phyloP scores from a whole-genome alignment of 345 rosid genomes.

The Acer campestre region DNA sequence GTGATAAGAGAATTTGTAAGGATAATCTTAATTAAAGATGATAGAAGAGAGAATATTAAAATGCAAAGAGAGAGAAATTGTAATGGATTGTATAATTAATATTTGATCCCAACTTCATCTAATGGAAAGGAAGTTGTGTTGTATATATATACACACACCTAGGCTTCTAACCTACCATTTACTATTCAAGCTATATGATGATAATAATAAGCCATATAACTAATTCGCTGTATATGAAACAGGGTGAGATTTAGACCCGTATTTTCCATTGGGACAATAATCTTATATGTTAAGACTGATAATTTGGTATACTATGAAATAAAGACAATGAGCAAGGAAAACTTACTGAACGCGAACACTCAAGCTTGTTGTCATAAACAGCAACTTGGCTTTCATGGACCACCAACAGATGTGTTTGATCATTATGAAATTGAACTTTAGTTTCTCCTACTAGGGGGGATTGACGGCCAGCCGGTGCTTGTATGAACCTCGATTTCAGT shows the following conservation, averaged over 20 bases:
- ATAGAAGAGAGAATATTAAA: not conserved
- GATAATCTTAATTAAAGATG: not conserved
- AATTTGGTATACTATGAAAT: not conserved
- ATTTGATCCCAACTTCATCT: not conserved
- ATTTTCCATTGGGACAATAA: not conserved
- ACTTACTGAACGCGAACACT: constrained; percentile 45
- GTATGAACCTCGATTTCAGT: constrained; percentile 40
- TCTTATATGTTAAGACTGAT: not conserved
- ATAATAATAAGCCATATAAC: not conserved
- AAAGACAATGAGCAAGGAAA: not conserved
- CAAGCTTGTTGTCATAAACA: constrained; percentile 49
- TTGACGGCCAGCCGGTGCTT: constrained; percentile 42
- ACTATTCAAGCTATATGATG: not conserved
- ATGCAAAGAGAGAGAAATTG: not conserved
- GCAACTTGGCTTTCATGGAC: constrained; percentile 51
- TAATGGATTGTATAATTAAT: too few species aligned
- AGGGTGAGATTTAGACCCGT: not conserved
- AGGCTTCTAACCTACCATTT: not conserved
- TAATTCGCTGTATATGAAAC: not conserved
- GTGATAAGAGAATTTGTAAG: not conserved
- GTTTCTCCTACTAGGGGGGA: constrained; percentile 44
- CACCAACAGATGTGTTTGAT: constrained; percentile 46
- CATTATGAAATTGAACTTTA: constrained; percentile 52
- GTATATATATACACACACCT: not conserved
- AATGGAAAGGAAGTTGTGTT: not conserved